Conservation (phyloP, 2,329 filamentous ascomycete genomes). For the Monilinia polystroma region DNA sequence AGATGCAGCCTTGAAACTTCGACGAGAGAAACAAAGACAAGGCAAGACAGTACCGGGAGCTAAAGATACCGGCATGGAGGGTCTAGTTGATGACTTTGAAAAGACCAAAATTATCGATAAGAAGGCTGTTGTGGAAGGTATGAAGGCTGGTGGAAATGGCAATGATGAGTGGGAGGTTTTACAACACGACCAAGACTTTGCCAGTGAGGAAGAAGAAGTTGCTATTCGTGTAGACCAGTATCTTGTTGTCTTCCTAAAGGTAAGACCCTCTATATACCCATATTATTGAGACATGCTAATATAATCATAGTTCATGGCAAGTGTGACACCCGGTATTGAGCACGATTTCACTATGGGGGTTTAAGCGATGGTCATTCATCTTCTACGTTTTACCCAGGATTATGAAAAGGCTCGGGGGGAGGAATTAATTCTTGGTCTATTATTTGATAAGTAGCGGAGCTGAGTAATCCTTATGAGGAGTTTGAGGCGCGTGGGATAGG, state of each 20-base stretch:
- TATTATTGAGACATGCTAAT: neutral
- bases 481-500: slow-evolving; percentile 2
- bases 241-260: slow-evolving; percentile 82
- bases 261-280: slow-evolving; percentile 36
- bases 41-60: slow-evolving; percentile 49
- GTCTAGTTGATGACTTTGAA: slow-evolving; percentile 77
- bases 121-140: slow-evolving; percentile 41
- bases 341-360: slow-evolving; percentile 98
- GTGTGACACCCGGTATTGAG: slow-evolving; percentile 94
- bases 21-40: slow-evolving; percentile 74
- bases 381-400: neutral
- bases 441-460: slow-evolving; percentile 5
- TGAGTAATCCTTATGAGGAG: slow-evolving; percentile 16
- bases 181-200: slow-evolving; percentile 56
- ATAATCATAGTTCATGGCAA: slow-evolving; percentile 69
- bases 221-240: slow-evolving; percentile 88
- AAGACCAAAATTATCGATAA: slow-evolving; percentile 56
- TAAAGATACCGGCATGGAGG: slow-evolving; percentile 68
- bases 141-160: slow-evolving; percentile 51
- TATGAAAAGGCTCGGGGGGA: neutral
- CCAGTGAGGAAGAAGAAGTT: slow-evolving; percentile 65
- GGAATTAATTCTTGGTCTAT: slow-evolving; percentile 1
- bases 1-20: slow-evolving; percentile 86
- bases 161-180: slow-evolving; percentile 67
- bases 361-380: slow-evolving; percentile 43